A percentile compares a stretch with the other conserved stretches of the same genome.
phyloP scores from a whole-genome alignment of 495 filamentous ascomycete species.

The Aspergillus cavernicola region DNA sequence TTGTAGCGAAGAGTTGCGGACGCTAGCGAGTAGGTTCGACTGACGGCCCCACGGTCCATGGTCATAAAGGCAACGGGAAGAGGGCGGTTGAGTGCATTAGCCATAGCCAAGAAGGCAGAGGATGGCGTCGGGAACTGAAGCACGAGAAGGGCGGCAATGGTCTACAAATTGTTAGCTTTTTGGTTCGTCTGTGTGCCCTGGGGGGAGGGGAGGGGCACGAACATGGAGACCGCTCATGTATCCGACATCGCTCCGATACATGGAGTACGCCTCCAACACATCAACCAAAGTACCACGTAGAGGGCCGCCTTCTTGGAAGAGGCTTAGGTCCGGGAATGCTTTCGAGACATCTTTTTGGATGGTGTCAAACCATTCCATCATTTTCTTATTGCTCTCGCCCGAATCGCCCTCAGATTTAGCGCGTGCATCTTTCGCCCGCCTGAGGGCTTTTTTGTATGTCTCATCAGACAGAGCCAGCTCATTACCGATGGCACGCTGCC shows the following conservation, averaged over 20 bases:
- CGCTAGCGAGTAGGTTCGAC: constrained; percentile 67
- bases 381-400: constrained; percentile 45
- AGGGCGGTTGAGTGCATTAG: constrained; percentile 85
- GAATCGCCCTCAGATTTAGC: constrained; percentile 40
- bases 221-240: constrained; percentile 79
- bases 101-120: constrained; percentile 76
- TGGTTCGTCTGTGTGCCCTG: constrained; percentile 12
- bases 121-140: constrained; percentile 71
- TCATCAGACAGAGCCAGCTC: constrained; percentile 72
- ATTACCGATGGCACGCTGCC: constrained; percentile 84
- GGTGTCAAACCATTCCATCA: constrained; percentile 60
- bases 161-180: constrained; percentile 38
- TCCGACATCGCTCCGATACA: constrained; percentile 93
- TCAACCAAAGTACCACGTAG: constrained; percentile 73
- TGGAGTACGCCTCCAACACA: constrained; percentile 81
- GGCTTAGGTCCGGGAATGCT: constrained; percentile 76
- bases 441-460: constrained; percentile 75
- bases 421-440: constrained; percentile 66
- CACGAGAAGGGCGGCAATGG: constrained; percentile 81
- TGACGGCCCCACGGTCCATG: constrained; percentile 66
- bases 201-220: neutral
- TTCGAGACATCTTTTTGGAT: constrained; percentile 67
- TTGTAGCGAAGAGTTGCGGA: constrained; percentile 70
- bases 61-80: constrained; percentile 85
- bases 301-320: constrained; percentile 76